These are phyloP conservation scores for Ustilago trichophora DNA, from an alignment of 1,284 basidiomycete genomes.

Conservation along the genomic window DNA sequence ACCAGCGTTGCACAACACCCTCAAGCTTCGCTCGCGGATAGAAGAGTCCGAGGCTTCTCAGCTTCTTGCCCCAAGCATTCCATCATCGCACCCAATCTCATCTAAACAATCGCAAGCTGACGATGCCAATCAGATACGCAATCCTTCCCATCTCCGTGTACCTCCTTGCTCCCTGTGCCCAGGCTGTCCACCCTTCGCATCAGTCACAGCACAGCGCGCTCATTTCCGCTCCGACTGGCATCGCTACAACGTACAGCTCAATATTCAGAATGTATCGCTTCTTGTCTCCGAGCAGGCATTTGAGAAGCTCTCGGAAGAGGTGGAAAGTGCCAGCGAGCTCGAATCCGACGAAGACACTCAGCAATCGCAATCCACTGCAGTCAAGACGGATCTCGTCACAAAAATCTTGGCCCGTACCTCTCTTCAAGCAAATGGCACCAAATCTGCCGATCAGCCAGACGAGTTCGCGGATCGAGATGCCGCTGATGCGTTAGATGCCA, in stretches of 20 bases:
- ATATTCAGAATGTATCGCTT: slow-evolving; percentile 16
- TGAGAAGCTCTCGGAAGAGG: slow-evolving; percentile 46
- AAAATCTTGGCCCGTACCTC: slow-evolving; percentile 48
- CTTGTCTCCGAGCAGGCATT: slow-evolving; percentile 42
- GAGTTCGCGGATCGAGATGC: slow-evolving; percentile 48
- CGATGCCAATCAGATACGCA: slow-evolving; percentile 9
- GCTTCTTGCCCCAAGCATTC: slow-evolving; percentile 7
- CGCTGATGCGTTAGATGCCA: slow-evolving; percentile 72
- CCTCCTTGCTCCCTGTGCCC: slow-evolving; percentile 60
- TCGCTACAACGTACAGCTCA: slow-evolving; percentile 87
- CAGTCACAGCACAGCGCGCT: slow-evolving; percentile 81
- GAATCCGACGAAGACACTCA: slow-evolving; percentile 36
- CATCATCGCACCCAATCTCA: slow-evolving; percentile 1
- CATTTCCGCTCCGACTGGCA: slow-evolving; percentile 98
- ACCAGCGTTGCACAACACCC: slow-evolving; percentile 12
- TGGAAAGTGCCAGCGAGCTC: slow-evolving; percentile 40
- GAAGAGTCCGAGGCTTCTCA: slow-evolving; percentile 30
- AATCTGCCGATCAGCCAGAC: slow-evolving; percentile 1
- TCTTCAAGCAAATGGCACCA: slow-evolving; percentile 3
- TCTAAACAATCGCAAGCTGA: slow-evolving; percentile 5
- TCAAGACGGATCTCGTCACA: slow-evolving; percentile 46
- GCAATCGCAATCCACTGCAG: slow-evolving; percentile 5
- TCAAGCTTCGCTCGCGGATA: slow-evolving; percentile 39
- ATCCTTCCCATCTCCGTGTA: slow-evolving; percentile 17
- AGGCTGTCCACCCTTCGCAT: slow-evolving; percentile 73